Base-by-base conservation (phyloP, 768 basidiomycete species). In the Boletus huronensis region DNA sequence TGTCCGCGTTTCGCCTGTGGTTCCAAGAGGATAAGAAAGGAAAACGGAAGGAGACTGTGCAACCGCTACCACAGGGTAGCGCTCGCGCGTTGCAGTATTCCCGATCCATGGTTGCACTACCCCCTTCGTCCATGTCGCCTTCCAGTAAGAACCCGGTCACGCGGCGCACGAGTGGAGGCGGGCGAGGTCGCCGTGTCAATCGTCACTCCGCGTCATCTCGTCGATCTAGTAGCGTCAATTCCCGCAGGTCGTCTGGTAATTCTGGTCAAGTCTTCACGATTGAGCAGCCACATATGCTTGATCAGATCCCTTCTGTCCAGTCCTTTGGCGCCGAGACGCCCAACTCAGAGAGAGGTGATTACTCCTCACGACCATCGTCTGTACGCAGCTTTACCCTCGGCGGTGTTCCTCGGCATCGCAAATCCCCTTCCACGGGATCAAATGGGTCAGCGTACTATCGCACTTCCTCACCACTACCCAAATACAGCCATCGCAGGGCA, bases 21-120 rank as follows among this genome's bases (percentile, higher is more conserved):
- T 96, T 98, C 72, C 83, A 93, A 55, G 93, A 97, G 57, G 94
- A 94, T 58, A 79, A 81, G 59, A 93, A 91, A 66, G 86, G 92
- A 5, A 96, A 95, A 74, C 80, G 89, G 48, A 90, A 89, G 70
- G 84, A 82, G 40, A 47, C 36, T 25, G 39, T 38, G 0, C 59
- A 61, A 38, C 52, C 63, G 23, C 61, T 54, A 48, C 49, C 48
- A 19, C 71, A 59, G 39, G 54, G 55, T 56, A 63, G 48, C 58
- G 57, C 41, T 29, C 65, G 58, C 29, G 63, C 60, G 36, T 52
- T 62, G 26, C 58, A 64, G 21, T 62, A 66, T 55, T 62, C 63
- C 13, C 68, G 68, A 42, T 63, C 72, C 7, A 52, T 64, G 51
- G 61, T 38, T 41, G 54, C 60, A 19, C 59, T 70, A 3, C 54